These are phyloP conservation scores for Hygrophoropsis aurantiaca DNA, from an alignment of 768 basidiomycete genomes.

Conservation along the genomic window DNA sequence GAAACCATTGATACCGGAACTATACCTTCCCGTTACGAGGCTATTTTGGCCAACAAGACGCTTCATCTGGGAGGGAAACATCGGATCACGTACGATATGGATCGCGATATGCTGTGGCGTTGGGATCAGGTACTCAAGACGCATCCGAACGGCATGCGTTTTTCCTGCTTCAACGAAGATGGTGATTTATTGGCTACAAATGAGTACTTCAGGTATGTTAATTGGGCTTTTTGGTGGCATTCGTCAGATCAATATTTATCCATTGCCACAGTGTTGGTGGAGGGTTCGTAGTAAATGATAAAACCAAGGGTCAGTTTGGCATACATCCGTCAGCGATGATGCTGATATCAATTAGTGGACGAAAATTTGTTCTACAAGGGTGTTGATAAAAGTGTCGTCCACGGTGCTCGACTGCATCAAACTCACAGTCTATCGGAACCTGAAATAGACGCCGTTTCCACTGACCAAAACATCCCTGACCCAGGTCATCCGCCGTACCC, in stretches of 20 bases:
- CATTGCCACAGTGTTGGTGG: constrained; percentile 67
- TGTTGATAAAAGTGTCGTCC: constrained; percentile 79
- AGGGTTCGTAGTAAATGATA: constrained; percentile 93
- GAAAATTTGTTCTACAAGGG: constrained; percentile 96
- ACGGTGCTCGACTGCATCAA: constrained; percentile 77
- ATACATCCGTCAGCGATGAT: neutral
- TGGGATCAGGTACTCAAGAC: constrained; percentile 89
- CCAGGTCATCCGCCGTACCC: constrained; percentile 76
- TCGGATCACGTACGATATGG: constrained; percentile 82
- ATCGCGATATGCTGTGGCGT: constrained; percentile 90
- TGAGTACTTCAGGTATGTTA: constrained; percentile 75
- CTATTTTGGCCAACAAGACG: constrained; percentile 63
- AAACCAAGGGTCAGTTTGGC: constrained; percentile 73
- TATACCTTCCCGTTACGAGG: constrained; percentile 71
- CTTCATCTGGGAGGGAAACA: constrained; percentile 74
- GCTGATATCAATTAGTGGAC: constrained; percentile 51
- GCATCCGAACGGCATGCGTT: constrained; percentile 92
- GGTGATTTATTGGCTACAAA: constrained; percentile 91
- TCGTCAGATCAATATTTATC: neutral
- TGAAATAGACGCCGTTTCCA: constrained; percentile 13
- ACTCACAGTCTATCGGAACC: constrained; percentile 46
- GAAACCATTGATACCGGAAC: constrained; percentile 91
- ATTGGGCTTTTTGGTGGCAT: neutral
- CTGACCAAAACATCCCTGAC: constrained; percentile 16
- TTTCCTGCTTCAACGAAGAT: constrained; percentile 77